Percentiles rank a stretch among this genome's conserved stretches.
Evolutionary conservation across 1,284 basidiomycete genomes (phyloP).

Genomic region (Irpex sp.): DNA sequence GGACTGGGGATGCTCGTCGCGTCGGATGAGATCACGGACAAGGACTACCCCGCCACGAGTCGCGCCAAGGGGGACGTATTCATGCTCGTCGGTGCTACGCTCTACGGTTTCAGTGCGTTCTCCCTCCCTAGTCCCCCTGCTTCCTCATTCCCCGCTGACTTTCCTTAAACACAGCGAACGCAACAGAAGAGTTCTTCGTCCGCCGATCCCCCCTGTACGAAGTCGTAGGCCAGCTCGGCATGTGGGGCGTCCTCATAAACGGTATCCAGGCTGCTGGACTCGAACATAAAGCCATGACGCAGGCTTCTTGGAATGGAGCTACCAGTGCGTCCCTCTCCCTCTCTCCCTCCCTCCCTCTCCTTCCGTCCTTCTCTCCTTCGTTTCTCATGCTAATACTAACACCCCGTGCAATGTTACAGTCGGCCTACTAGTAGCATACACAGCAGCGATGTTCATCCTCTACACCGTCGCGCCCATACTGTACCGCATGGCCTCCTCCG

Average conservation of each 20-base stretch:
- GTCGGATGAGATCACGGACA: conserved; percentile 68
- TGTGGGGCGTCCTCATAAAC: conserved; percentile 80
- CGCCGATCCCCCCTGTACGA: conserved; percentile 78
- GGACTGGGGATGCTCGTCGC: conserved; percentile 77
- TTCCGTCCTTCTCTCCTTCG: not conserved
- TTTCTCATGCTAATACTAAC: no score
- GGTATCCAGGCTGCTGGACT: conserved; percentile 72
- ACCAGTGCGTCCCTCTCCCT: conserved; percentile 44
- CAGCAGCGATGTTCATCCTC: conserved; percentile 75
- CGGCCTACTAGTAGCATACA: conserved; percentile 74
- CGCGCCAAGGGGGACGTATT: conserved; percentile 80
- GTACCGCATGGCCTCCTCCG: conserved; percentile 79
- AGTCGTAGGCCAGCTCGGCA: conserved; percentile 80
- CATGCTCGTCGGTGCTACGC: conserved; percentile 80
- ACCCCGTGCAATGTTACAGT: conserved; percentile 33
- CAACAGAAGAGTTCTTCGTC: conserved; percentile 85
- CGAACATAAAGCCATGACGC: conserved; percentile 65
- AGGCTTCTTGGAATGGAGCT: conserved; percentile 65
- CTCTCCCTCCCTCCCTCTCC: not conserved
- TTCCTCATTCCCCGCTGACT: not conserved
- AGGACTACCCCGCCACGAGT: conserved; percentile 61
- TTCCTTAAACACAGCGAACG: conserved; percentile 53
- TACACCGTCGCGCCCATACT: conserved; percentile 84
- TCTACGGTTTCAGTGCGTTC: conserved; percentile 78
- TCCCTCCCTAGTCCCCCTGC: not conserved